A percentile compares a stretch with the other conserved stretches of the same genome.
Conservation (phyloP, 305 asterid genomes). For the Stenogyne calaminthoides region DNA sequence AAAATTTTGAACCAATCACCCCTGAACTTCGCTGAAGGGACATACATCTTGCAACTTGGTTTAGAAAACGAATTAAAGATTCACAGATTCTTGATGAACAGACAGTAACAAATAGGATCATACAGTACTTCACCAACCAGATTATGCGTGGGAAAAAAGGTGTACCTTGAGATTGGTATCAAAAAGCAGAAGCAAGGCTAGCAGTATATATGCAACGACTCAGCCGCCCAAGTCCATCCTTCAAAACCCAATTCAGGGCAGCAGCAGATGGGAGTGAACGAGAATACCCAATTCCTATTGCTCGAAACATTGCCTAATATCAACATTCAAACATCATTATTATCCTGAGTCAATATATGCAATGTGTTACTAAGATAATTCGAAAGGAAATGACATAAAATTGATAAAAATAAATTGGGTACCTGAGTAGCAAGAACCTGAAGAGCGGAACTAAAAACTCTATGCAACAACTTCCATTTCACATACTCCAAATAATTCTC, state of each 20-base stretch:
- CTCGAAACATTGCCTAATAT: slow-evolving; percentile 91
- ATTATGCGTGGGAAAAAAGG: too few relatives aligned
- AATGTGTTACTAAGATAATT: neutral
- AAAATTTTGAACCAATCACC: neutral
- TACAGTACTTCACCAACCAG: too few relatives aligned
- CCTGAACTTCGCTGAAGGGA: neutral
- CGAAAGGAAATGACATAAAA: neutral
- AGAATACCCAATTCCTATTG: slow-evolving; percentile 88
- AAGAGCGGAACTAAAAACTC: slow-evolving; percentile 91
- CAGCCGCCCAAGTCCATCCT: slow-evolving; percentile 94
- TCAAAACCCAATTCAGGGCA: slow-evolving; percentile 93
- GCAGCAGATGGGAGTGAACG: slow-evolving; percentile 94
- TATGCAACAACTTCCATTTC: slow-evolving; percentile 91
- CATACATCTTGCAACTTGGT: neutral
- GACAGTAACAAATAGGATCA: neutral
- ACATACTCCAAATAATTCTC: slow-evolving; percentile 82
- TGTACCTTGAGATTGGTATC: slow-evolving; percentile 99
- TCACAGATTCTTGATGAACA: neutral
- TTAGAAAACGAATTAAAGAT: neutral
- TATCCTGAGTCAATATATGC: slow-evolving; percentile 17
- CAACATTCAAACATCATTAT: slow-evolving; percentile 33
- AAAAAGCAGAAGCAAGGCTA: slow-evolving; percentile 85
- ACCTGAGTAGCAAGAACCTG: slow-evolving; percentile 99
- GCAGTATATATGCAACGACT: slow-evolving; percentile 96
- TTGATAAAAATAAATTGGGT: neutral